Base-by-base conservation (phyloP, 169 alveolate genomes). In the Plasmodium fragile region DNA sequence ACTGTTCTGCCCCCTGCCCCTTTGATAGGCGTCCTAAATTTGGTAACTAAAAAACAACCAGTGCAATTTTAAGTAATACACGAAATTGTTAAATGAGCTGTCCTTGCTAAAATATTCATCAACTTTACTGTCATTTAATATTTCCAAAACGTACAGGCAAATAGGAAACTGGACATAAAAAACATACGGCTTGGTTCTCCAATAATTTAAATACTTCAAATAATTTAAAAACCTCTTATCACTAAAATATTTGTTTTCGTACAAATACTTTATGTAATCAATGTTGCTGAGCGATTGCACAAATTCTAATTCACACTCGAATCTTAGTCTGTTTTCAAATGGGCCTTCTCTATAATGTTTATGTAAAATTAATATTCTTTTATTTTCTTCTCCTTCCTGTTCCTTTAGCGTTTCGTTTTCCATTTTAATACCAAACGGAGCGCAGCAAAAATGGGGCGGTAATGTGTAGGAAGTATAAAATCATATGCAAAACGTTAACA, bases 231-330 rank as follows among this genome's bases (percentile, higher is more conserved):
- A 96, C 13, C 93, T 73, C 55, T 93, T 80, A 77, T 96, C 97
- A 25, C 94, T 92, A 82, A 96, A 96, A 55, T 95, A 96, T 18
- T 96, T 96, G 11, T 70, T 83, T 8, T 92, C 94, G 49, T 95
- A 72, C 22, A 96, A 81, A 82, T 83, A 82, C 43, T 95, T 94
- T 45, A 96, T 84, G 69, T 96, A 96, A 49, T 95, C 95, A 53
- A 95, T 95, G 69, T 96, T 94, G 30, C 95, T 92, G 71, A 96
- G 92, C 41, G 97, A 95, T 78, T 96, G 97, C n/a, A 96, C 96
- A 75, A 96, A 96, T 71, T 96, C 97, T 2, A 96, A 81, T 65
- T 96, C 97, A 32, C 95, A 95, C 65, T 95, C 97, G 77, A 96
- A 95, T 18, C 97, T 82, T 18, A 95, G 49, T 65, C 83, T 95